phyloP scores from a whole-genome alignment of 2,329 filamentous ascomycete species.

The Gnomoniopsis sp. region DNA sequence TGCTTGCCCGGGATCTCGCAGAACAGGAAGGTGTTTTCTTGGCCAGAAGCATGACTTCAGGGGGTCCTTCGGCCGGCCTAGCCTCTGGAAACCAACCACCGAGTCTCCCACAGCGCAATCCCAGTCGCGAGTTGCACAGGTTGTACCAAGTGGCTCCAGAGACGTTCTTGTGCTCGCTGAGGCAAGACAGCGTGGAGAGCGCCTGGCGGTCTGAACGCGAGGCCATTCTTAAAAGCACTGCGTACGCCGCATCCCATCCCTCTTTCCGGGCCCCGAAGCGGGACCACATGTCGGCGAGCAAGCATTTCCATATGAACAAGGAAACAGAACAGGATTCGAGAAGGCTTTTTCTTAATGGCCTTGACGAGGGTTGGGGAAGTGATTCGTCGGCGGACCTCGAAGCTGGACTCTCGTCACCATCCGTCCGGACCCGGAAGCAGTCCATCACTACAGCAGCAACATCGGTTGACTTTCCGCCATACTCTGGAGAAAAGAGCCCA shows the following conservation, averaged over 20 bases:
- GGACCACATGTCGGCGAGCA: background rate
- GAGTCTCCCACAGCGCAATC: slow-evolving; percentile 12
- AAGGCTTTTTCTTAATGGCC: slow-evolving; percentile 10
- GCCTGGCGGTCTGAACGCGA: slow-evolving; percentile 1
- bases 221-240: slow-evolving; percentile 1
- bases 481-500: background rate
- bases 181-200: slow-evolving; percentile 4
- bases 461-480: slow-evolving; percentile 28
- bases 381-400: slow-evolving; percentile 30
- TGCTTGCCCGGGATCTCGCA: slow-evolving; percentile 53
- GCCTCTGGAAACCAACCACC: slow-evolving; percentile 19
- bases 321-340: background rate
- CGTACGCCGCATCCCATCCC: background rate
- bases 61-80: slow-evolving; percentile 38
- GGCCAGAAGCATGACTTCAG: slow-evolving; percentile 51
- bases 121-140: slow-evolving; percentile 8
- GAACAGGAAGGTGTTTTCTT: slow-evolving; percentile 44
- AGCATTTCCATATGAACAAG: slow-evolving; percentile 2
- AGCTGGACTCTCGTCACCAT: slow-evolving; percentile 24
- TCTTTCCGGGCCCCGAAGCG: background rate
- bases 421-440: slow-evolving; percentile 30
- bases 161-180: slow-evolving; percentile 10
- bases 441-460: slow-evolving; percentile 35
- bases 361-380: slow-evolving; percentile 22
- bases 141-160: slow-evolving; percentile 13